These are phyloP conservation scores for Kuraishia ogatae DNA, from an alignment of 805 yeast species.

Conservation along the genomic window DNA sequence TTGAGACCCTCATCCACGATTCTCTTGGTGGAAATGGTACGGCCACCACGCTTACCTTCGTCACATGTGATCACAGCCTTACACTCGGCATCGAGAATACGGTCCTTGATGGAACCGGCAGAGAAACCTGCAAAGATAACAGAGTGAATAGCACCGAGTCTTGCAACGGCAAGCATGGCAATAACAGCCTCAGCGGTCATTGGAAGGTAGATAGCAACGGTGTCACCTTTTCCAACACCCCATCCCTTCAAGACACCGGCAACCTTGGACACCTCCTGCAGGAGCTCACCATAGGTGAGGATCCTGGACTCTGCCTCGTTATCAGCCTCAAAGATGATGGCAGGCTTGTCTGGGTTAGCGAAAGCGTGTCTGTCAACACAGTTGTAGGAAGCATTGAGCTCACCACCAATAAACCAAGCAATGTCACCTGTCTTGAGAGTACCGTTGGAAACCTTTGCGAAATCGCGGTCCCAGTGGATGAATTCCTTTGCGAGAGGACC, in stretches of 20 bases:
- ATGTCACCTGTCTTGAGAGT: slow-evolving; percentile 66
- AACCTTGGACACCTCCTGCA: slow-evolving; percentile 75
- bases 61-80: slow-evolving; percentile 88
- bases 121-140: slow-evolving; percentile 97
- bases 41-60: slow-evolving; percentile 94
- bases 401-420: slow-evolving; percentile 93
- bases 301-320: slow-evolving; percentile 65
- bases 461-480: slow-evolving; percentile 75
- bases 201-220: slow-evolving; percentile 93
- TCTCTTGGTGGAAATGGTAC: slow-evolving; percentile 82
- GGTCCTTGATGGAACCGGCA: slow-evolving; percentile 84
- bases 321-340: slow-evolving; percentile 90
- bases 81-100: slow-evolving; percentile 82
- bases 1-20: slow-evolving; percentile 92
- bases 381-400: slow-evolving; percentile 87
- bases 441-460: slow-evolving; percentile 55
- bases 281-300: slow-evolving; percentile 80
- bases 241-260: slow-evolving; percentile 76
- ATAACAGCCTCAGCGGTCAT: slow-evolving; percentile 96
- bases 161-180: slow-evolving; percentile 86
- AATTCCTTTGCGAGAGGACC: slow-evolving; percentile 67
- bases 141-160: slow-evolving; percentile 94
- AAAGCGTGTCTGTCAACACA: slow-evolving; percentile 95
- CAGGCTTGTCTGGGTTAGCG: slow-evolving; percentile 74
- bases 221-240: slow-evolving; percentile 92